phyloP scores from a whole-genome alignment of 2,329 filamentous ascomycete species.

The Xylariaceae sp. region DNA sequence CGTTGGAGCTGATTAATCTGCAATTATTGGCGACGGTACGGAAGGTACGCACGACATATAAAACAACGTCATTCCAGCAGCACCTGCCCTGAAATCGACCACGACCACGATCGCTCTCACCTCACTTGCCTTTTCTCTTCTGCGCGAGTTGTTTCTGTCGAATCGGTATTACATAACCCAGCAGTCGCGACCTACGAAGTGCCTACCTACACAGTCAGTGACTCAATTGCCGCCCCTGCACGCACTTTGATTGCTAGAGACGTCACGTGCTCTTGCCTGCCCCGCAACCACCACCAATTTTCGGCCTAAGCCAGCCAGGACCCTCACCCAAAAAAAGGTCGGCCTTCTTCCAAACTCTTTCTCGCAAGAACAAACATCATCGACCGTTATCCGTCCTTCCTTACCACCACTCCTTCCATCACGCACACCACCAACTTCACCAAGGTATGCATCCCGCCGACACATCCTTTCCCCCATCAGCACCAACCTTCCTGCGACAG shows the following conservation, averaged over 20 bases:
- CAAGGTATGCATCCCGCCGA: conserved; percentile 15
- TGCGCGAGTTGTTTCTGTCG: not conserved
- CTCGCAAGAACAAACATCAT: conserved; percentile 23
- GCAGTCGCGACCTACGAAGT: not conserved
- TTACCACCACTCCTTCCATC: conserved; percentile 8
- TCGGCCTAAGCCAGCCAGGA: conserved; percentile 26
- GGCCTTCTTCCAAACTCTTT: conserved; percentile 27
- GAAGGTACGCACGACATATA: conserved; percentile 3
- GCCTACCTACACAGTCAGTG: not conserved
- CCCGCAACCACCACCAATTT: conserved; percentile 32
- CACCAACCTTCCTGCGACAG: conserved; percentile 2
- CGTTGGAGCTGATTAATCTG: not conserved
- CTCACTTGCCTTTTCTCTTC: too few species aligned
- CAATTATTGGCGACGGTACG: not conserved
- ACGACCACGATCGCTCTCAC: too few species aligned
- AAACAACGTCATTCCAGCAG: conserved; percentile 8
- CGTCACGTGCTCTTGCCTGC: conserved; percentile 27
- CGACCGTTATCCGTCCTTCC: conserved; percentile 18
- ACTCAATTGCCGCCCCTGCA: not conserved
- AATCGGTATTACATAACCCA: not conserved
- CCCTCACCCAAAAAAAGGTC: conserved; percentile 19
- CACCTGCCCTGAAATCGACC: not conserved
- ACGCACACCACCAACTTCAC: conserved; percentile 7
- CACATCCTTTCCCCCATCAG: not conserved
- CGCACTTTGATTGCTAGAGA: conserved; percentile 9